Evolutionary conservation across 2,329 filamentous ascomycete genomes (phyloP).

Genomic region (Ascochyta koolunga): DNA sequence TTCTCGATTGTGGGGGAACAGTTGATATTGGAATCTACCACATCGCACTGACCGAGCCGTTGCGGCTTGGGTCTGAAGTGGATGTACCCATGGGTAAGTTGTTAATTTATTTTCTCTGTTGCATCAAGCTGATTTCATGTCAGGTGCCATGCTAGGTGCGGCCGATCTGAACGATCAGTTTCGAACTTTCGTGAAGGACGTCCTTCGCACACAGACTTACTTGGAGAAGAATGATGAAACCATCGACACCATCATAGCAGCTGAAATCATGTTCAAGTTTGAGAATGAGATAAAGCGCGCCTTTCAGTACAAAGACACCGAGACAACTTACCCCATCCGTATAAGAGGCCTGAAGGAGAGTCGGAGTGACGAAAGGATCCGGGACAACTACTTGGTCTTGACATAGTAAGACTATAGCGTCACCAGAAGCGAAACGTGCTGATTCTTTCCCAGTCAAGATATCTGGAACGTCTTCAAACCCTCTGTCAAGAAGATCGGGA

Average conservation of each 20-base stretch:
- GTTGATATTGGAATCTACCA: slow-evolving; percentile 18
- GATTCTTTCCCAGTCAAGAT: not conserved
- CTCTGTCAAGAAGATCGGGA: slow-evolving; percentile 7
- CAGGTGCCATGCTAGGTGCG: slow-evolving; percentile 11
- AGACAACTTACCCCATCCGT: not conserved
- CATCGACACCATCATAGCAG: slow-evolving; percentile 12
- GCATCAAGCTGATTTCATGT: not conserved
- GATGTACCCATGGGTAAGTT: slow-evolving; percentile 15
- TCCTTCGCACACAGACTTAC: slow-evolving; percentile 9
- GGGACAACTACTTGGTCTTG: slow-evolving; percentile 1
- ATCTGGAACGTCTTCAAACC: slow-evolving; percentile 11
- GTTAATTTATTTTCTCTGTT: not conserved
- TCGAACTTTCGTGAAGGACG: not conserved
- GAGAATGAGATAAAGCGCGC: slow-evolving; percentile 14
- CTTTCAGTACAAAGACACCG: slow-evolving; percentile 3
- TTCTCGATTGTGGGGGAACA: slow-evolving; percentile 23
- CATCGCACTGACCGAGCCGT: slow-evolving; percentile 13
- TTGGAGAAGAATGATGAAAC: slow-evolving; percentile 1
- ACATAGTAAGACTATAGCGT: slow-evolving; percentile 5
- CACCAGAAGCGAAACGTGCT: not conserved
- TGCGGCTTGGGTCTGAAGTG: slow-evolving; percentile 17
- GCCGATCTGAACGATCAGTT: slow-evolving; percentile 15
- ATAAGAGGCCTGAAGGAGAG: slow-evolving; percentile 8
- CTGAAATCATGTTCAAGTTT: slow-evolving; percentile 18
- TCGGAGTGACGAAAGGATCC: not conserved